Base-by-base conservation (phyloP, 306 rosid species). In the Fagus crenata region DNA sequence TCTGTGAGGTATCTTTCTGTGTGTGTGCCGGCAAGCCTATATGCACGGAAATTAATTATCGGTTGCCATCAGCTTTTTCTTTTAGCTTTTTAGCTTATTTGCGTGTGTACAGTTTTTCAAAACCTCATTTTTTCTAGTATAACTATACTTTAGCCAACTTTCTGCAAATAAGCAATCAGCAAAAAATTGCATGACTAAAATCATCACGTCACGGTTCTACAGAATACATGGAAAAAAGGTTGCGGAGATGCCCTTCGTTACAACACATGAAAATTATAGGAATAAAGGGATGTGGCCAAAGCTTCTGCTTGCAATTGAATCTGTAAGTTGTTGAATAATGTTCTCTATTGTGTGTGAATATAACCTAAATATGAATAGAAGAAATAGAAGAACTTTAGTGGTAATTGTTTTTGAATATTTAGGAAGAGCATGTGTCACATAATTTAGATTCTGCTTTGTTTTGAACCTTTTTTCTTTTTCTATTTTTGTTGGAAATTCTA, bases 211-310 rank as follows among this genome's bases (percentile, higher is more conserved):
- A 13, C 37, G 53, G n/a, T 17, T 77, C 12, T 49, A 54, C 42
- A 88, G 88, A 56, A 33, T 83, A 39, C 86, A 80, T 67, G 86
- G 88, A 54, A 51, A 2, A 2, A 49, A 51, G 36, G 22, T 79
- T n/a, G 85, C 83, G 3, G 85, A 88, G 68, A 79, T 88, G 78
- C 78, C 89, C 32, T 84, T 88, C 22, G 74, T 88, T 33, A 79
- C 83, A 11, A 88, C 85, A 0, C 31, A 68, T 0, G n/a, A 22
- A 49, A 8, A 65, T 42, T 77, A 49, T 65, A 79, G 82, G 74
- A 43, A 71, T 4, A 41, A 61, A 75, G 83, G 88, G 39, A 69
- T 74, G 72, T 73, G 86, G 59, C 11, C 31, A 22, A 71, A 17
- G 51, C 58, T 88, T 69, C 58, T 78, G 68, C 42, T 1, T 4